phyloP scores from a whole-genome alignment of 2,329 filamentous ascomycete genomes.

The Colletotrichum sp. region DNA sequence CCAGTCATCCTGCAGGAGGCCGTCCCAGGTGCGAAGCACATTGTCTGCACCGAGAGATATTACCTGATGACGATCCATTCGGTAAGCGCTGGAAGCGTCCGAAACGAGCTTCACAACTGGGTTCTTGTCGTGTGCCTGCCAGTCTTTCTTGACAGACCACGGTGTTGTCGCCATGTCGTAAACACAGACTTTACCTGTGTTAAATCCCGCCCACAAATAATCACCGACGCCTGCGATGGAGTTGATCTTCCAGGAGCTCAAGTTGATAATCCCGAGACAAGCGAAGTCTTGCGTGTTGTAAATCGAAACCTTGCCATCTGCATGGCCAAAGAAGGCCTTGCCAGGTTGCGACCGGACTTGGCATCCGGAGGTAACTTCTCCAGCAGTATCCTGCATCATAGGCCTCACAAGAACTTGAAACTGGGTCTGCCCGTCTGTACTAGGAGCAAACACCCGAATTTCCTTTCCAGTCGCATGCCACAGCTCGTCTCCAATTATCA shows the following conservation, averaged over 20 bases:
- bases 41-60: constrained; percentile 89
- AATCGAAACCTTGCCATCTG: constrained; percentile 93
- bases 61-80: constrained; percentile 82
- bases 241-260: constrained; percentile 96
- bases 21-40: constrained; percentile 87
- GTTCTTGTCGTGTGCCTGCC: constrained; percentile 81
- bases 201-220: constrained; percentile 92
- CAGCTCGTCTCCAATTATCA: constrained; percentile 82
- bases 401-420: constrained; percentile 80
- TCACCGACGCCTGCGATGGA: constrained; percentile 80
- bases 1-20: constrained; percentile 91
- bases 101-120: constrained; percentile 79
- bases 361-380: constrained; percentile 87
- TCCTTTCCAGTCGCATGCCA: constrained; percentile 92
- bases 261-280: constrained; percentile 80
- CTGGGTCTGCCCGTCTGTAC: constrained; percentile 67
- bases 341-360: constrained; percentile 76
- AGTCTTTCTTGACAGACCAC: constrained; percentile 93
- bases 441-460: constrained; percentile 82
- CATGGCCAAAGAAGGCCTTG: constrained; percentile 88
- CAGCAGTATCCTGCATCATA: constrained; percentile 73
- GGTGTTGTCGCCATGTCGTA: constrained; percentile 86
- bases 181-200: constrained; percentile 90
- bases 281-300: constrained; percentile 80
- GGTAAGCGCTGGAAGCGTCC: constrained; percentile 85